Evolutionary conservation across 768 basidiomycete species (phyloP).

Genomic region (Russula compacta): DNA sequence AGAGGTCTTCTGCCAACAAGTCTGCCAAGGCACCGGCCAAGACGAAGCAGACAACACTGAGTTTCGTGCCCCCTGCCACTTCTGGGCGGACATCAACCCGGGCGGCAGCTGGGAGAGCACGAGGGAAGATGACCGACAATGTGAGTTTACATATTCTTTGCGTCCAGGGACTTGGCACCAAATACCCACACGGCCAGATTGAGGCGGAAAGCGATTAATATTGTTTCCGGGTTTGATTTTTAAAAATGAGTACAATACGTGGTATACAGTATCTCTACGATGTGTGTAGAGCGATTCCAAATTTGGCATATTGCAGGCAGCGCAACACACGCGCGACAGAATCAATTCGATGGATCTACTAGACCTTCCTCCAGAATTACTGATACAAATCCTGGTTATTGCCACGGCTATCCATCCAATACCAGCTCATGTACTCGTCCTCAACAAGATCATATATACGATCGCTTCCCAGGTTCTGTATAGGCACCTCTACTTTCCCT

Average conservation of each 20-base stretch:
- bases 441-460: conserved; percentile 11
- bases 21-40: conserved; percentile 27
- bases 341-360: not conserved
- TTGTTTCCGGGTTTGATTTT: not conserved
- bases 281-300: not conserved
- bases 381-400: not conserved
- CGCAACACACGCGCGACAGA: not conserved
- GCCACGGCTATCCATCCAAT: conserved; percentile 7
- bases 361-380: conserved; percentile 14
- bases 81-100: conserved; percentile 44
- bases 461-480: conserved; percentile 13
- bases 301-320: not conserved
- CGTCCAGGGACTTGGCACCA: not conserved
- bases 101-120: conserved; percentile 62
- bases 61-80: conserved; percentile 44
- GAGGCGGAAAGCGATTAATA: conserved; percentile 22
- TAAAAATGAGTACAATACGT: too few relatives aligned
- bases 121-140: conserved; percentile 45
- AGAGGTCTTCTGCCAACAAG: conserved; percentile 49
- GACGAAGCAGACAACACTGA: conserved; percentile 47
- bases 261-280: too few relatives aligned
- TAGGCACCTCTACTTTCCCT: conserved; percentile 6
- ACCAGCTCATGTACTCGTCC: conserved; percentile 15
- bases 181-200: conserved; percentile 8
- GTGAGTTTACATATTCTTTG: conserved; percentile 27